Evolutionary conservation across 495 filamentous ascomycete genomes (phyloP), one percentile per base, ranked within the genome.

Genomic region (Neurospora terricola): DNA sequence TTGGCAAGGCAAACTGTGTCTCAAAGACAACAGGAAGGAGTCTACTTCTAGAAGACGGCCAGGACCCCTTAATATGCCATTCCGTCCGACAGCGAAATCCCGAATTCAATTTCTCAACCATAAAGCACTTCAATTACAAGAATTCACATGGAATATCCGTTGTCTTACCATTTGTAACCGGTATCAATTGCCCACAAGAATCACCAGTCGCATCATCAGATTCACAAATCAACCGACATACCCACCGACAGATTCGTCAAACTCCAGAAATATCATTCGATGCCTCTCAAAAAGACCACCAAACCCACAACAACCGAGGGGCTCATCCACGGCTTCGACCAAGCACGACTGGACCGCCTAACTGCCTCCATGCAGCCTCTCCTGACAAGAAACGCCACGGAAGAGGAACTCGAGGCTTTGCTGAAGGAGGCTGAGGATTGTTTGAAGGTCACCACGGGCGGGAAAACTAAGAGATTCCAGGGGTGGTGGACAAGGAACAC

Each of bases 341-440:
- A 38, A 39, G 69, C 18, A 16, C 36, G 70, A 8, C 70, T 74
- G 14, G 73, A 72, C 12, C 43, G 70, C 38, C 27, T 74, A 6
- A 34, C 38, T 36, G 66, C 71, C 48, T 66, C 43, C 27, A 71
- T 74, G 45, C 73, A 74, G 38, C 73, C 73, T 4, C 45, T 74
- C 70, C 48, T 74, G 38, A 68, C 43, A 2, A 66, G 36, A 38
- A 45, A 72, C 11, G 70, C 30, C 8, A 69, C 70, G 36, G 45
- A 68, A 18, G 71, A 72, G 45, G 73, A 74, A 34, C 38, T 73
- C 23, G 62, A 73, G 21, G 38, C 21, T 27, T 37, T 69, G 11
- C 43, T 73, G 14, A 69, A 43, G 43, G 62, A 69, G 59, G 72
- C 72, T 5, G 62, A 69, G 21, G 38, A 23, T 16, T 69, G 23